Percentiles rank a stretch among this genome's conserved stretches.
Evolutionary conservation across 2,329 filamentous ascomycete species (phyloP).

Genomic region (Colletotrichum lupini): DNA sequence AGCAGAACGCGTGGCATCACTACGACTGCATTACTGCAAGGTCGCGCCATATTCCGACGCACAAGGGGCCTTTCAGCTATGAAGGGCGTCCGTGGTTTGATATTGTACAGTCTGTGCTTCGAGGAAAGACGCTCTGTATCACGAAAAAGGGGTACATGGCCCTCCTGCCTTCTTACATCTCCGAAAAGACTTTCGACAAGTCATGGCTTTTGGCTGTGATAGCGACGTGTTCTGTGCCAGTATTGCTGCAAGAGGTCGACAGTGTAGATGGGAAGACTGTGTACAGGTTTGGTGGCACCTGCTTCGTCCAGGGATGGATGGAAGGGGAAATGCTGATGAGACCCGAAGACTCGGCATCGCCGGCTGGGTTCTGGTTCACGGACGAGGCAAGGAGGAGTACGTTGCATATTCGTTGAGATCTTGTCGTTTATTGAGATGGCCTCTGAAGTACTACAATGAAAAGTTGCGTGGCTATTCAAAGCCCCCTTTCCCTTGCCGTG

Average conservation of each 20-base stretch:
- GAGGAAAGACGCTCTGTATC: background rate
- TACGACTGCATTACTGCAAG: background rate
- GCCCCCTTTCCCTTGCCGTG: background rate
- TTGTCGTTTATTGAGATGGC: background rate
- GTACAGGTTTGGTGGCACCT: background rate
- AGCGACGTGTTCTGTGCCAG: constrained; percentile 2
- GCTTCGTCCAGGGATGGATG: constrained; percentile 9
- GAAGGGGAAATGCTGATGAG: background rate
- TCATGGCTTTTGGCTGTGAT: background rate
- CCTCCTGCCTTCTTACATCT: background rate
- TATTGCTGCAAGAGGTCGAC: background rate
- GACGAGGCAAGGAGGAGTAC: background rate
- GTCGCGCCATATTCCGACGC: background rate
- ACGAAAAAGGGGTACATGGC: background rate
- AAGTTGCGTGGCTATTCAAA: background rate
- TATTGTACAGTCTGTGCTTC: background rate
- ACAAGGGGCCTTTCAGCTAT: background rate
- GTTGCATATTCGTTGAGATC: background rate
- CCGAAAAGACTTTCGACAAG: background rate
- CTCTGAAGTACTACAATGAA: background rate
- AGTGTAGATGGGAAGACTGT: background rate
- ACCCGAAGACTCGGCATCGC: background rate
- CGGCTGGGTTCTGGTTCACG: background rate
- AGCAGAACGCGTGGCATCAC: background rate
- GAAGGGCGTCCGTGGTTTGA: background rate